A percentile compares a stretch with the other conserved stretches of the same genome.
phyloP scores from a whole-genome alignment of 441 rosid genomes.

The Biscutella laevigata region DNA sequence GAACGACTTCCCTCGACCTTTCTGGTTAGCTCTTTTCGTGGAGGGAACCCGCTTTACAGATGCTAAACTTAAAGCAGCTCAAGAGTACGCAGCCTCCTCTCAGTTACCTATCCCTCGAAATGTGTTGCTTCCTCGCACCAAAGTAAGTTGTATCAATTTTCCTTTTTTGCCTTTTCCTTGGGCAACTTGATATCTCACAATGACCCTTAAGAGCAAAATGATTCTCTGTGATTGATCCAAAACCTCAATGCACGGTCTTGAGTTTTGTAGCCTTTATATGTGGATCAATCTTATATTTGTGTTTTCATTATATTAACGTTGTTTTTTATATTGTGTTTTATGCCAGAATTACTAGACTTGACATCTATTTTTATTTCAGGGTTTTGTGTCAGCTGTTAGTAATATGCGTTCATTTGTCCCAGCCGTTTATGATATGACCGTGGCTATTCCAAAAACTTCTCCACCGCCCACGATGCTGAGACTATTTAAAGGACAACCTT shows the following conservation, averaged over 20 bases:
- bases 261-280: background rate
- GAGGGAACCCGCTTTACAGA: conserved; percentile 77
- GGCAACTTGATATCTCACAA: conserved; percentile 6
- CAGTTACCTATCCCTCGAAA: conserved; percentile 64
- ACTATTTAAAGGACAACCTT: conserved; percentile 81
- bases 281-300: background rate
- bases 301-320: background rate
- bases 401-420: conserved; percentile 95
- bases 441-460: conserved; percentile 77
- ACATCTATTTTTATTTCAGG: conserved; percentile 40
- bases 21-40: conserved; percentile 78
- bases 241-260: conserved; percentile 5
- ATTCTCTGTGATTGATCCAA: background rate
- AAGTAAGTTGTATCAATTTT: conserved; percentile 28
- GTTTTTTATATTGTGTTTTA: conserved; percentile 4
- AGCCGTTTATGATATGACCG: conserved; percentile 85
- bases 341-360: background rate
- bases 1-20: conserved; percentile 57
- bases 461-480: conserved; percentile 84
- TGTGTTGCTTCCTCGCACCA: conserved; percentile 76
- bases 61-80: conserved; percentile 74
- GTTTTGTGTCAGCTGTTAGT: conserved; percentile 92
- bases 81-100: conserved; percentile 60
- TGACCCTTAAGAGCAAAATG: background rate
- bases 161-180: background rate